Evolutionary conservation across 176 grass and related monocot species (phyloP).

Genomic region (Oryza meridionalis): DNA sequence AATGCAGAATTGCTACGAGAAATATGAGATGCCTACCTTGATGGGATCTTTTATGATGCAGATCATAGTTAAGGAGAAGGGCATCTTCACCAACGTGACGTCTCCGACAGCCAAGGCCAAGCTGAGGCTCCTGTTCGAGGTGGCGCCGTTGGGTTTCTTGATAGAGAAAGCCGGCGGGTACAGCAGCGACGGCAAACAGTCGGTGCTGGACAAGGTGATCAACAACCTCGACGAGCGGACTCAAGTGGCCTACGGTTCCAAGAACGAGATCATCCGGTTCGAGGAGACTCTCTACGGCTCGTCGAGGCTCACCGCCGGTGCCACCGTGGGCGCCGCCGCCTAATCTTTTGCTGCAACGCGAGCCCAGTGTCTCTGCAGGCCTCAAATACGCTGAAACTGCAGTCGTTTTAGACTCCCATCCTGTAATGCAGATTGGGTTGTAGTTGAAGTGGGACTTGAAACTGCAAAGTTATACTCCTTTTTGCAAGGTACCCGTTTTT

Average conservation of each 20-base stretch:
- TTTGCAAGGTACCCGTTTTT: too few relatives aligned
- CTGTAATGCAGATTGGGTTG: constrained; percentile 1
- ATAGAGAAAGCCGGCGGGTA: constrained; percentile 93
- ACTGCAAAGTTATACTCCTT: constrained; percentile 6
- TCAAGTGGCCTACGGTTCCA: constrained; percentile 5
- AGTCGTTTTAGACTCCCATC: constrained; percentile 22
- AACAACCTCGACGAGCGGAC: neutral
- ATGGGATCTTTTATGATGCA: constrained; percentile 38
- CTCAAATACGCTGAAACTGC: neutral
- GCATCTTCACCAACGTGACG: constrained; percentile 97
- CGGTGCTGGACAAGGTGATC: constrained; percentile 27
- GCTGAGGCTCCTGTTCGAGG: constrained; percentile 94
- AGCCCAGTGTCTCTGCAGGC: neutral
- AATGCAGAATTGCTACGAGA: constrained; percentile 17
- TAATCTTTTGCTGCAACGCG: constrained; percentile 13
- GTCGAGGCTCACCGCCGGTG: constrained; percentile 62
- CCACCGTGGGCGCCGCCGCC: constrained; percentile 61
- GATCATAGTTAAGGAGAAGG: constrained; percentile 99
- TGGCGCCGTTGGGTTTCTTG: constrained; percentile 83
- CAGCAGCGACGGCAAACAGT: constrained; percentile 92
- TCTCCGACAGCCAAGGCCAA: constrained; percentile 82
- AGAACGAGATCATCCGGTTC: constrained; percentile 98
- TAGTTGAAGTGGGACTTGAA: neutral
- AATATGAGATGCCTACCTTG: constrained; percentile 24
- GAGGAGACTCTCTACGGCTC: constrained; percentile 91